Conservation (phyloP, 1,284 basidiomycete species). For the Bondarzewia mesenterica region DNA sequence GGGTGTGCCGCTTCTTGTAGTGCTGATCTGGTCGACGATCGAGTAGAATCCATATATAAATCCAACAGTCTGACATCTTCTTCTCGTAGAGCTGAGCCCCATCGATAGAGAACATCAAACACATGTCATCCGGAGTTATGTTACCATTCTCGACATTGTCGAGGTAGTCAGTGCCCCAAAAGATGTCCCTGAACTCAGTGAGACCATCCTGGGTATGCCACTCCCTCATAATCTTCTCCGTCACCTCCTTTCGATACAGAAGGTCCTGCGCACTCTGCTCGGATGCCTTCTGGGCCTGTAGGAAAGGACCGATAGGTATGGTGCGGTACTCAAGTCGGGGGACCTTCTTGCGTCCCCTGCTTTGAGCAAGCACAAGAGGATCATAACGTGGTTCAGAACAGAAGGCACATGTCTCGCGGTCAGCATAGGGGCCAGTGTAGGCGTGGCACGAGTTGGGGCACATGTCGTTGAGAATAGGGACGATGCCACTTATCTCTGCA, state of each 20-base stretch:
- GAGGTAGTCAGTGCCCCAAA: constrained; percentile 15
- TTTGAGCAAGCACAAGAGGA: background rate
- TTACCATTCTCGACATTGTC: constrained; percentile 9
- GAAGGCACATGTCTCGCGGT: constrained; percentile 14
- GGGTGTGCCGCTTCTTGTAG: constrained; percentile 19
- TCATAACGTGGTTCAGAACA: constrained; percentile 20
- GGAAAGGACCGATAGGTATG: background rate
- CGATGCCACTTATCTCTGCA: constrained; percentile 17
- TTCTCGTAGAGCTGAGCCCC: constrained; percentile 22
- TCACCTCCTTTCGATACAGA: too few species aligned
- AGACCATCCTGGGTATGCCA: too few species aligned
- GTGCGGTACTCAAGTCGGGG: constrained; percentile 1
- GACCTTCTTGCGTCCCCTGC: background rate
- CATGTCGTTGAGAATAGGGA: constrained; percentile 20
- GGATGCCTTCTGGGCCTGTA: too few species aligned
- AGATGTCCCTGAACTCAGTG: constrained; percentile 9
- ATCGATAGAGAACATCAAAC: constrained; percentile 20
- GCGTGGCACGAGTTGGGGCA: constrained; percentile 22
- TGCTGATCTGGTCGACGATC: constrained; percentile 14
- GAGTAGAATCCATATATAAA: constrained; percentile 20
- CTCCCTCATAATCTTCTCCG: too few species aligned
- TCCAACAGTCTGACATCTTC: constrained; percentile 21
- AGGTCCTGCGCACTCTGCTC: too few species aligned
- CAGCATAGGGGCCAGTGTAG: constrained; percentile 18
- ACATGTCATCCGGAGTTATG: constrained; percentile 11